phyloP scores from a whole-genome alignment of 1,139 yeast species.

The Yamadazyma jaroonii region DNA sequence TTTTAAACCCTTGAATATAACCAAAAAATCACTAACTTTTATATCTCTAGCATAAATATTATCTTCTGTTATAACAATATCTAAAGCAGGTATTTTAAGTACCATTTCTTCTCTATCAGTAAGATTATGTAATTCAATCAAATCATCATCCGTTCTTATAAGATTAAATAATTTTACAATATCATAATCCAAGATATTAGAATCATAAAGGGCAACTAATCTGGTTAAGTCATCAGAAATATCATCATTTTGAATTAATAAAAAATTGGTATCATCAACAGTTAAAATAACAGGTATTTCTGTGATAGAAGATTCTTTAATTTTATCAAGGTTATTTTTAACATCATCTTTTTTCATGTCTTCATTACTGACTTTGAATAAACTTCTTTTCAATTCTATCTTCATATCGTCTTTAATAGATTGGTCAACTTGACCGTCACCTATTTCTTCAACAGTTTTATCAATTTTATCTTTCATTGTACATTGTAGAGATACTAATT shows the following conservation, averaged over 20 bases:
- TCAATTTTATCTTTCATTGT: not conserved
- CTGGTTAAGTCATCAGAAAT: slow-evolving; percentile 11
- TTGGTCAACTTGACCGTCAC: slow-evolving; percentile 1
- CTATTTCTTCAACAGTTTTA: not conserved
- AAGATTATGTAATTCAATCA: slow-evolving; percentile 25
- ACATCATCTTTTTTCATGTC: not conserved
- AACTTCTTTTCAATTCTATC: not conserved
- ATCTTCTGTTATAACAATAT: slow-evolving; percentile 38
- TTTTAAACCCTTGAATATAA: slow-evolving; percentile 26
- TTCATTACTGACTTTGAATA: not conserved
- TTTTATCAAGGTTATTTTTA: not conserved
- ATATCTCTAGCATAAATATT: slow-evolving; percentile 31
- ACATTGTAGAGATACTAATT: not conserved
- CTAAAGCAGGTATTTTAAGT: slow-evolving; percentile 31
- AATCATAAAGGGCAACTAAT: slow-evolving; percentile 22
- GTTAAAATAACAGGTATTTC: slow-evolving; percentile 18
- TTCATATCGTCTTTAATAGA: not conserved
- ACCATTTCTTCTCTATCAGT: slow-evolving; percentile 29
- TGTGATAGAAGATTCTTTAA: not conserved
- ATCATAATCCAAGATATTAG: slow-evolving; percentile 15
- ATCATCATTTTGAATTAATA: slow-evolving; percentile 22
- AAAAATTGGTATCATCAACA: slow-evolving; percentile 23
- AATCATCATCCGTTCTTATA: slow-evolving; percentile 26
- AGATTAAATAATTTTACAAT: slow-evolving; percentile 26
- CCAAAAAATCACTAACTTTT: slow-evolving; percentile 30